Conservation (phyloP, 225 moss, liverwort and hornwort genomes). For the Physcomitrium patens region DNA sequence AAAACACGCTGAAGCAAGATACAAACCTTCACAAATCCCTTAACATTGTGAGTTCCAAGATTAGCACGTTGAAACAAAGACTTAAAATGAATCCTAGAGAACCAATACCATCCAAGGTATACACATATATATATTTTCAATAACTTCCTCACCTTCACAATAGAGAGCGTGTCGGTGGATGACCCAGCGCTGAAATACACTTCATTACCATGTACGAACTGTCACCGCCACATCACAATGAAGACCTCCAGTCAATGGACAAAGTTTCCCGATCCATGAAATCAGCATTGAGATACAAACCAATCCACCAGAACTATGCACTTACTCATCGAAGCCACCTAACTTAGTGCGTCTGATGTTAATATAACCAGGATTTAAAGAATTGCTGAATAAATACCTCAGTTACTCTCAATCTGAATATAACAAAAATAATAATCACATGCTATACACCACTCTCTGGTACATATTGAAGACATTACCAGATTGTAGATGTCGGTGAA, state of each 20-base stretch:
- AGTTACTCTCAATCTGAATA: not conserved
- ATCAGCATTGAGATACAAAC: not conserved
- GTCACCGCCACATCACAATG: slow-evolving; percentile 33
- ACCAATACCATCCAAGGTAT: not conserved
- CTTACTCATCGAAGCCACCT: not conserved
- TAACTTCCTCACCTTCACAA: slow-evolving; percentile 67
- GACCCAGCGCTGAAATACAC: slow-evolving; percentile 84
- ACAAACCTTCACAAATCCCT: not conserved
- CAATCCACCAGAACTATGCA: not conserved
- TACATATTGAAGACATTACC: slow-evolving; percentile 42
- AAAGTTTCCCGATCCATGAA: not conserved
- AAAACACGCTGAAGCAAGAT: slow-evolving; percentile 1
- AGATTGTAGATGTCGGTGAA: slow-evolving; percentile 79
- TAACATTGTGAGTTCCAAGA: not conserved
- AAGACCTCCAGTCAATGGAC: slow-evolving; percentile 6
- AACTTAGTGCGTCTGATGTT: too few relatives aligned
- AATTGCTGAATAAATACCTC: not conserved
- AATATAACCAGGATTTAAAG: slow-evolving; percentile 4
- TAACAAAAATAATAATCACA: not conserved
- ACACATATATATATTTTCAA: not conserved
- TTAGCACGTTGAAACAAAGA: slow-evolving; percentile 3
- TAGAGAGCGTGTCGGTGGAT: slow-evolving; percentile 63
- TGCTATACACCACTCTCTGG: slow-evolving; percentile 7
- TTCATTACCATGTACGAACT: slow-evolving; percentile 65
- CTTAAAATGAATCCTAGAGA: slow-evolving; percentile 3